Percentiles rank a stretch among this genome's conserved stretches.
phyloP scores from a whole-genome alignment of 225 moss, liverwort and hornwort genomes.

The Climacium dendroides region DNA sequence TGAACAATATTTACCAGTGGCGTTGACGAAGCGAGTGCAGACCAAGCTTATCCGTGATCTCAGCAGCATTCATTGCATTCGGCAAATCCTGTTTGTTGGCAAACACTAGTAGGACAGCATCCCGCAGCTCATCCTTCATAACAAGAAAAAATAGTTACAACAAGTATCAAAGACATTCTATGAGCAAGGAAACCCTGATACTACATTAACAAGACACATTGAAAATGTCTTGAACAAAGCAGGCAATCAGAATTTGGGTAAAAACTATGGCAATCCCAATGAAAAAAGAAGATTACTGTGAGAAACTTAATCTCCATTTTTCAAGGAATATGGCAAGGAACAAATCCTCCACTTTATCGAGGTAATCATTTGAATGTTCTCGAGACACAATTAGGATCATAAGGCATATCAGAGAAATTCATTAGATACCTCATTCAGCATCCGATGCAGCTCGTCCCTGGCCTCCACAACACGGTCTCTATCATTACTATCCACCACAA shows the following conservation, averaged over 20 bases:
- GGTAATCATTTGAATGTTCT: background rate
- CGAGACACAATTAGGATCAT: background rate
- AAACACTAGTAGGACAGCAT: conserved; percentile 76
- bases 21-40: conserved; percentile 93
- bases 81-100: conserved; percentile 96
- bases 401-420: background rate
- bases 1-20: conserved; percentile 32
- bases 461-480: conserved; percentile 90
- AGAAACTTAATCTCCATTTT: background rate
- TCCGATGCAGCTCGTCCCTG: conserved; percentile 78
- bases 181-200: too few species aligned
- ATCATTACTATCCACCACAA: conserved; percentile 87
- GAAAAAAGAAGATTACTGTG: too few species aligned
- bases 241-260: background rate
- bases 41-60: conserved; percentile 90
- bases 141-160: background rate
- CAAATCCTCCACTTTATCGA: background rate
- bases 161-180: too few species aligned
- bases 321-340: background rate
- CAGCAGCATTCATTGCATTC: conserved; percentile 94
- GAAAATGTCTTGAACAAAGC: background rate
- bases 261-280: background rate
- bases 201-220: background rate
- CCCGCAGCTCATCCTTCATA: conserved; percentile 69
- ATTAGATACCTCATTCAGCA: conserved; percentile 66